Evolutionary conservation across 2,329 filamentous ascomycete species (phyloP).

Genomic region (Blastomyces emzantsi): DNA sequence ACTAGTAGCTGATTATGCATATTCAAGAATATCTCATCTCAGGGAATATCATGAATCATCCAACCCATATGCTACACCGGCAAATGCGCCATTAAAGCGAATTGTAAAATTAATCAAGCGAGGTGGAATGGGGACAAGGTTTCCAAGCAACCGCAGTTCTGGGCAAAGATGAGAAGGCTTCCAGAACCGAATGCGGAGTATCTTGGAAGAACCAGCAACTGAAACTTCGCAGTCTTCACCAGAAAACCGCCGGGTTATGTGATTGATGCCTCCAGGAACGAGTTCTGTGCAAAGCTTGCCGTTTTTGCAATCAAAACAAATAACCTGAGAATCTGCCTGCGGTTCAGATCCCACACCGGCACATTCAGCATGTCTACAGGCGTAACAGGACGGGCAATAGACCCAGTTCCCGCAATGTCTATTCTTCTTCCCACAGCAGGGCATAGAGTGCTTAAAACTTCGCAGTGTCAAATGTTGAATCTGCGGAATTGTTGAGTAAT

Average conservation of each 20-base stretch:
- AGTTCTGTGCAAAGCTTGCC: slow-evolving; percentile 15
- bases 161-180: slow-evolving; percentile 17
- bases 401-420: slow-evolving; percentile 10
- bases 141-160: slow-evolving; percentile 16
- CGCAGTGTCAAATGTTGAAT: slow-evolving; percentile 15
- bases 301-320: slow-evolving; percentile 17
- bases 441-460: slow-evolving; percentile 17
- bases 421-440: slow-evolving; percentile 21
- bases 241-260: slow-evolving; percentile 13
- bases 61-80: slow-evolving; percentile 20
- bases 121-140: slow-evolving; percentile 13
- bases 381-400: slow-evolving; percentile 10
- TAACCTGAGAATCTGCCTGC: slow-evolving; percentile 12
- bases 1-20: background rate
- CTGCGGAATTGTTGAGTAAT: slow-evolving; percentile 20
- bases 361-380: slow-evolving; percentile 9
- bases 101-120: slow-evolving; percentile 16
- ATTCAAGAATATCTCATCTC: slow-evolving; percentile 3
- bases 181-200: slow-evolving; percentile 17
- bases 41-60: slow-evolving; percentile 15
- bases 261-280: slow-evolving; percentile 17
- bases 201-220: slow-evolving; percentile 11
- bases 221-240: slow-evolving; percentile 14
- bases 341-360: background rate
- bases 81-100: slow-evolving; percentile 12